Evolutionary conservation across 495 filamentous ascomycete genomes (phyloP), one percentile per base, ranked within the genome.

Genomic region (Platismatia glauca): DNA sequence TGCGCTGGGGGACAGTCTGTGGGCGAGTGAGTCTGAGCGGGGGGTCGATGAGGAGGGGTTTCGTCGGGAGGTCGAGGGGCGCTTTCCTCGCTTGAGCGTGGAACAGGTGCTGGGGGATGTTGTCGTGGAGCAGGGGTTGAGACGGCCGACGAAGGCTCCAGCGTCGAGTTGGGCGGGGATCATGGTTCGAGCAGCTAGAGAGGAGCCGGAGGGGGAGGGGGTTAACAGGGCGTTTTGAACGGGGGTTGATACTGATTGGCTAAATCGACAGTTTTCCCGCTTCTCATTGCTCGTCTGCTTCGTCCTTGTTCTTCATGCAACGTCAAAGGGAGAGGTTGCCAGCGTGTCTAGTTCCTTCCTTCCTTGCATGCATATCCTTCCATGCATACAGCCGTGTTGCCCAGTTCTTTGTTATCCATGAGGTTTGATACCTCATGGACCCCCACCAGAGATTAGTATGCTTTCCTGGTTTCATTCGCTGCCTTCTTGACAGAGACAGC

Each of bases 61-160:
- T 57, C 20, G 68, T 60, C 13, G 65, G 55, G 3, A 50, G 1
- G 31, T 74, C 6, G 73, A 76, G 64, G 66, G 59, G 60, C 53
- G 60, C 29, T 70, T 74, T 56, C 72, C 73, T 22, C 66, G 77
- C 16, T 48, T 74, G 37, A 72, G 72, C 39, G 72, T 75, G 18
- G 78, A 80, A 63, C 78, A 78, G 70, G 72, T 75, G 6, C 64
- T 81, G 35, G 74, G 76, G 0, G 74, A 79, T 72, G 71, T 71
- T n/a, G 74, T 81, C 0, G 76, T 75, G 18, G 46, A 71, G 34
- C 77, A 80, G 64, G 77, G 73, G 24, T 4, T 76, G 58, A 56
- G 58, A 57, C 70, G 66, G n/a, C 64, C 66, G 52, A 63, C 60
- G 15, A 81, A 81, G 68, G 77, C 76, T 22, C 78, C 78, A 3